Base-by-base conservation (phyloP, 768 basidiomycete genomes). In the Lactarius quietus region DNA sequence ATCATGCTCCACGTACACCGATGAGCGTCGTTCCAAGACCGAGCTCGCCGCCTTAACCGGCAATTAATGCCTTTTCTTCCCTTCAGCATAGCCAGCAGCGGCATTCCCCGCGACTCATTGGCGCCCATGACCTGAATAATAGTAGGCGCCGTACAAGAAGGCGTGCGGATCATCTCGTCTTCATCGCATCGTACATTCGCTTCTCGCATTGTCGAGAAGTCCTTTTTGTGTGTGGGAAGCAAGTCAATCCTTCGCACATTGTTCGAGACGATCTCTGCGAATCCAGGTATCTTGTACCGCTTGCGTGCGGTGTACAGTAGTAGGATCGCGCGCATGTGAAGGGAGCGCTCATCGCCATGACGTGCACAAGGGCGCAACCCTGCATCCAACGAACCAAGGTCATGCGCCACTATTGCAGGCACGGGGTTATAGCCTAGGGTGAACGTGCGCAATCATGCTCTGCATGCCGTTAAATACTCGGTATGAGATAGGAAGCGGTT, bases 281-380 rank as follows among this genome's bases (percentile, higher is more conserved):
- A 41, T 20, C 29, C 54, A 0, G 41, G 54, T 2, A 31, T 41
- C n/a, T 59, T 12, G 7, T 31, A 48, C 5, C 7, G 2, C 26
- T 38, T 33, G 4, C 35, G 35, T 77, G 75, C n/a, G 66, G 66
- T 48, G 17, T n/a, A n/a, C n/a, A n/a, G n/a, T n/a, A n/a, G n/a
- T 70, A 65, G 1, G 69, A 15, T 14, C 81, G 79, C 0, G 81
- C 72, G 0, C 85, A 84, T 3, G 77, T 68, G 70, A 83, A 87
- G 0, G 87, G 85, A 4, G 77, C 78, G 65, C 85, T 86, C 83
- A 86, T 86, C 69, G 86, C 72, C 48, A 86, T 82, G 59, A 86
- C 79, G 10, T 81, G 78, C 53, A 72, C 75, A 73, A 87, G 78
- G 5, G 84, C 79, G 66, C 83, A 83, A 77, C 7, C 79, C 84